Conservation (phyloP, 208 protist genomes). For the Acanthamoeba triangularis region DNA sequence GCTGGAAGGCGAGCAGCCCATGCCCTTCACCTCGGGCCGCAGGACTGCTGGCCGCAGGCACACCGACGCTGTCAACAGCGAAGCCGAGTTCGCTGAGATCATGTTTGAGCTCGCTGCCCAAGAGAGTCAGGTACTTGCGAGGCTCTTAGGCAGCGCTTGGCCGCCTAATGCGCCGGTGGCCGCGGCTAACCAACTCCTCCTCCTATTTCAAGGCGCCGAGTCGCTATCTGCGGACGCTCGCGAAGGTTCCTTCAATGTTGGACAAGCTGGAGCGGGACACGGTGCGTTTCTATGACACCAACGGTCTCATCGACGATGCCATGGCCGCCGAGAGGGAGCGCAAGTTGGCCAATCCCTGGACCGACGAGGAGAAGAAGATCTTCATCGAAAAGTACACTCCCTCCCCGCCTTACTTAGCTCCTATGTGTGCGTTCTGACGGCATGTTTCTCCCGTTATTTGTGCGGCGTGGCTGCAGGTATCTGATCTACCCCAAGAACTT, state of each 20-base stretch:
- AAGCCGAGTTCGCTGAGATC: conserved; percentile 70
- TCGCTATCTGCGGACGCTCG: conserved; percentile 64
- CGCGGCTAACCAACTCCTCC: background rate
- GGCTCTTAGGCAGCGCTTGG: too few species aligned
- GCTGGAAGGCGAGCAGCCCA: background rate
- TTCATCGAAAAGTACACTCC: conserved; percentile 71
- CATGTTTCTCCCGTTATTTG: background rate
- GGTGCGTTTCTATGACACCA: conserved; percentile 57
- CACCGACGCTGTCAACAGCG: conserved; percentile 71
- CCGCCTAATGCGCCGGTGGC: too few species aligned
- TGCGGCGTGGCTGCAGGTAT: background rate
- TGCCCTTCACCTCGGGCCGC: conserved; percentile 25
- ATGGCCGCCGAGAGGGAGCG: conserved; percentile 65
- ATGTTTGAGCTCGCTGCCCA: conserved; percentile 74
- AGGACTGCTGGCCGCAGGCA: conserved; percentile 20
- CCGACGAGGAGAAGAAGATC: conserved; percentile 70
- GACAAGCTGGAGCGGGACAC: background rate
- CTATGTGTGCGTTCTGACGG: too few species aligned
- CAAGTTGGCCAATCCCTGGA: conserved; percentile 75
- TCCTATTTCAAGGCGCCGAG: conserved; percentile 51
- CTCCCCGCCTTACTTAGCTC: background rate
- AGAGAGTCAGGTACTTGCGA: conserved; percentile 47
- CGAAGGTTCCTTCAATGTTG: conserved; percentile 53
- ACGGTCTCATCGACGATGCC: conserved; percentile 75
- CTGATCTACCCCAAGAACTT: conserved; percentile 78